A percentile compares a stretch with the other conserved stretches of the same genome.
These are phyloP conservation scores for Stylonectria norvegica DNA, from an alignment of 2,329 filamentous ascomycete genomes.

Conservation along the genomic window DNA sequence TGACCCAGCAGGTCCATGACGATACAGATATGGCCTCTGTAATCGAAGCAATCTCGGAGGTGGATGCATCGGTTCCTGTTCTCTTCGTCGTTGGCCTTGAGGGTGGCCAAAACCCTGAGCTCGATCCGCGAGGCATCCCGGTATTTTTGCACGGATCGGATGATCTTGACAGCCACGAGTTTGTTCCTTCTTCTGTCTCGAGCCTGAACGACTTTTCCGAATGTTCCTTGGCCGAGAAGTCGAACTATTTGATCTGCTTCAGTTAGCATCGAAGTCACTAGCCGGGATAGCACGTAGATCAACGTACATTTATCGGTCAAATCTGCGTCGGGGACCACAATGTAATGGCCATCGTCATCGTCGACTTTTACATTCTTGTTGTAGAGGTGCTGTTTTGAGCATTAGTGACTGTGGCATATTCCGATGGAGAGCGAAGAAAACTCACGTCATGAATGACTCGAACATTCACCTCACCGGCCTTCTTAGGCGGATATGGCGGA, in stretches of 20 bases:
- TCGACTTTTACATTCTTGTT: conserved; percentile 73
- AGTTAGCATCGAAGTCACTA: no score
- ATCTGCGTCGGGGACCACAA: conserved; percentile 81
- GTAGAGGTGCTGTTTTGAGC: conserved; percentile 30
- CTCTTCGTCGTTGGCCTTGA: conserved; percentile 84
- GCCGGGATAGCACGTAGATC: no score
- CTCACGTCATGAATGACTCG: conserved; percentile 62
- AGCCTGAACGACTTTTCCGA: conserved; percentile 96
- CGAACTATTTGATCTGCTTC: conserved; percentile 77
- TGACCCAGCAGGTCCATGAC: conserved; percentile 78
- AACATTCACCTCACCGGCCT: conserved; percentile 74
- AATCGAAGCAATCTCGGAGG: conserved; percentile 94
- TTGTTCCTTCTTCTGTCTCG: conserved; percentile 75
- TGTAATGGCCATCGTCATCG: conserved; percentile 95
- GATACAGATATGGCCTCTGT: conserved; percentile 91
- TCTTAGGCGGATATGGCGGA: conserved; percentile 83
- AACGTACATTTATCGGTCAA: conserved; percentile 85
- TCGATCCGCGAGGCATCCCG: conserved; percentile 95
- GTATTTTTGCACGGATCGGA: conserved; percentile 97
- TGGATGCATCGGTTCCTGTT: conserved; percentile 98
- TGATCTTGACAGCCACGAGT: conserved; percentile 91
- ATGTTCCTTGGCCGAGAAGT: conserved; percentile 92
- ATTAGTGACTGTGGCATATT: conserved; percentile 11
- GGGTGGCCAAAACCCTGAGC: conserved; percentile 83
- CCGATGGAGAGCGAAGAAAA: conserved; percentile 18